Base-by-base conservation (phyloP, 495 filamentous ascomycete genomes). In the Glarea lozoyensis region DNA sequence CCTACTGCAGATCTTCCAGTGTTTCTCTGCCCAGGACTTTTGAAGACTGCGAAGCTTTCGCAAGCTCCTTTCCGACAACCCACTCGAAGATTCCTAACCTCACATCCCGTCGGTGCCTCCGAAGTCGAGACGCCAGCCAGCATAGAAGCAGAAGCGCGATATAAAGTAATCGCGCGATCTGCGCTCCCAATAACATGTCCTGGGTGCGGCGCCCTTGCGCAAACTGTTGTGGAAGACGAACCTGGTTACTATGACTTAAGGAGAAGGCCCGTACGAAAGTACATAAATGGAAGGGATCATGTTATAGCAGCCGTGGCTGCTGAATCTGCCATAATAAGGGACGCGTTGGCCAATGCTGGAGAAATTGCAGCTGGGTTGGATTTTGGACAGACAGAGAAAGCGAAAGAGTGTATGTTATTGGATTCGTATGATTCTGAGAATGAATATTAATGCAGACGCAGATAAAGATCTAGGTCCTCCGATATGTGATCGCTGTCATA, bases 121-220 rank as follows among this genome's bases (percentile, higher is more conserved):
- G 17, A 15, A 9, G 1, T 33, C 23, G 2, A 20, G 10, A n/a
- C 19, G 1, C 24, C 11, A 16, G 16, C 17, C 5, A 10, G 7
- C 10, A 11, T 27, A 10, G n/a, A 15, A 21, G 5, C 10, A 19
- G 20, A 10, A 24, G 1, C 35, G 1, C n/a, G n/a, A n/a, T n/a
- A n/a, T n/a, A n/a, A n/a, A n/a, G 25, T 25, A 4, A 4, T 20
- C 11, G 19, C 38, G 19, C 25, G n/a, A n/a, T 7, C 25, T 25
- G 46, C 47, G n/a, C 60, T 86, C 2, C 84, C 84, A 1, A 46
- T 57, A 3, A 69, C 73, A 52, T 99, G 92, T 57, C 78, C 84
- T 16, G 92, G 92, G 41, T 99, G 92, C 59, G 92, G 92, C 35
- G 93, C 90, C 22, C 74, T 82, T 43, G 73, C 82, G 37, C 92